A percentile compares a stretch with the other conserved stretches of the same genome.
Conservation (phyloP, 177 flowering plant species). For the Vitis hybrid region DNA sequence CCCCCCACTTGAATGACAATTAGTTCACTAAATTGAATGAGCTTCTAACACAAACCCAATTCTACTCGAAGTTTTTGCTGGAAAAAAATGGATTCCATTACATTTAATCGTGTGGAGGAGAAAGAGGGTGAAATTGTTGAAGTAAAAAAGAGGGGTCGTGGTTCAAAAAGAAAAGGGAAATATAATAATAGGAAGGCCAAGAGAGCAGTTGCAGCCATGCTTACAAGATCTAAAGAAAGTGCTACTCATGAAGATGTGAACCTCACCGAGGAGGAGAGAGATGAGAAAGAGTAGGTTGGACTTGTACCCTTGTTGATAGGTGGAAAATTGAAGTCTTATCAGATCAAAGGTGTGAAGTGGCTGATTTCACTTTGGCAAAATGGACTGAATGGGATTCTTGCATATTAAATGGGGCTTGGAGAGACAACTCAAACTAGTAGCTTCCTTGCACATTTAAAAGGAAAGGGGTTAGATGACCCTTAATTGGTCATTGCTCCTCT, state of each 20-base stretch:
- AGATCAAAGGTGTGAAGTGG: conserved; percentile 97
- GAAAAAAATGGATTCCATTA: conserved; percentile 94
- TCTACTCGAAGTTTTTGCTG: conserved; percentile 82
- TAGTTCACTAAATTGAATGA: conserved; percentile 83
- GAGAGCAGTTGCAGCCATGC: conserved; percentile 94
- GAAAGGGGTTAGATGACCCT: conserved; percentile 87
- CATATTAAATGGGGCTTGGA: conserved; percentile 99
- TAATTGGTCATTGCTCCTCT: conserved; percentile 91
- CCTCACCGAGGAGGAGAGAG: conserved; percentile 73
- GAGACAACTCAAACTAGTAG: conserved; percentile 94
- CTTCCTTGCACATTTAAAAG: conserved; percentile 89
- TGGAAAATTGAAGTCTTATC: conserved; percentile 86
- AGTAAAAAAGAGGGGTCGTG: conserved; percentile 61
- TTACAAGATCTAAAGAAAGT: conserved; percentile 70
- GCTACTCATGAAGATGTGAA: conserved; percentile 43
- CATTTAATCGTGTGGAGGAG: conserved; percentile 48
- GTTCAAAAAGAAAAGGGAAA: conserved; percentile 64
- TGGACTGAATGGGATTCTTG: conserved; percentile 94
- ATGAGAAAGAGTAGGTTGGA: conserved; percentile 80
- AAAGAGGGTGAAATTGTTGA: conserved; percentile 25
- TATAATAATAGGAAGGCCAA: conserved; percentile 67
- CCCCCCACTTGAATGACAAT: conserved; percentile 39
- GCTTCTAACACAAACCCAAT: conserved; percentile 80
- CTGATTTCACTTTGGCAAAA: conserved; percentile 96
- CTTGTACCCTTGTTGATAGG: conserved; percentile 88